Evolutionary conservation across 2,329 filamentous ascomycete species (phyloP), one percentile per base, ranked within the genome.

Genomic region (Penicillium sp.): DNA sequence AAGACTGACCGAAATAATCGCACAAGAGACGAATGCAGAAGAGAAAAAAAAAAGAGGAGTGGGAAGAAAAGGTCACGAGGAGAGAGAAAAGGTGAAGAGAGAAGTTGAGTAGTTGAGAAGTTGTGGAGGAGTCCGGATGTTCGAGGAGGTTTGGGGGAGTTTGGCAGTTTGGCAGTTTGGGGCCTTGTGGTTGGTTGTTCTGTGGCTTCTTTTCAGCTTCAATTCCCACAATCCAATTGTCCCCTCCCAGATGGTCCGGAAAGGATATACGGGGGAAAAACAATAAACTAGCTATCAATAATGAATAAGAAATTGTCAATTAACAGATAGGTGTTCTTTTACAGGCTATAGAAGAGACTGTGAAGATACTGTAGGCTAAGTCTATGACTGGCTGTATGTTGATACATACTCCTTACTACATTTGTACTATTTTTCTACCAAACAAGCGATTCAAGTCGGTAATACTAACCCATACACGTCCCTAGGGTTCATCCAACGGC

Each of bases 71-170:
- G 66, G 61, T 56, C 63, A 63, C 60, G 59, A 59, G 50, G 58
- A 60, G 44, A 22, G 60, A 67, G 65, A 60, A 26, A 26, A 28
- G 9, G 30, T 33, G 30, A 33, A 33, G 30, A 33, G 30, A 33
- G 30, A 33, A 33, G 30, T 12, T 12, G 30, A 33, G 30, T 12
- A 33, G 30, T 12, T 12, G 30, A 65, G 59, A 59, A 66, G 67
- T 66, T 56, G 65, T 66, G 65, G 62, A 63, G 67, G 62, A 59
- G 61, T 37, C 61, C 66, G 65, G 68, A 70, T 66, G 65, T 67
- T 62, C 63, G 60, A 65, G 53, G 38, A 30, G 37, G 51, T 40
- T 55, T 54, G 38, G 50, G 65, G 66, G 37, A n/a, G 42, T 37
- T 40, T 38, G 40, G n/a, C n/a, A n/a, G n/a, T n/a, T n/a, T n/a